These are phyloP conservation scores for Earliella scabrosa DNA, from an alignment of 1,284 basidiomycete genomes.

Conservation along the genomic window DNA sequence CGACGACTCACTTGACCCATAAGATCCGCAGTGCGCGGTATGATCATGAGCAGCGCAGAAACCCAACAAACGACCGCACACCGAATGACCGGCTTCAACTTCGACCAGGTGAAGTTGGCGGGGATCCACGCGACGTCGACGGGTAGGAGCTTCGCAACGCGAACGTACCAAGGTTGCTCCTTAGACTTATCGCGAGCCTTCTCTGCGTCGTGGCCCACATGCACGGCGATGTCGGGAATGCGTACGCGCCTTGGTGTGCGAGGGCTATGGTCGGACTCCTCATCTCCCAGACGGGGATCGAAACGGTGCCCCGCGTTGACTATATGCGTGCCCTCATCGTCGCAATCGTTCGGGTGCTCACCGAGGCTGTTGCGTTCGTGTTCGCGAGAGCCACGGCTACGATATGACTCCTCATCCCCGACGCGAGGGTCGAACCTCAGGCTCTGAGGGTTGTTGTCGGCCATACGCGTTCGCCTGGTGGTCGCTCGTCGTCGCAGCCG, in stretches of 20 bases:
- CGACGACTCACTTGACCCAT: slow-evolving; percentile 63
- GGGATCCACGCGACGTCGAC: slow-evolving; percentile 57
- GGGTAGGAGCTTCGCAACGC: slow-evolving; percentile 14
- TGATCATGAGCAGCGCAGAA: slow-evolving; percentile 64
- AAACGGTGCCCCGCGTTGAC: slow-evolving; percentile 11
- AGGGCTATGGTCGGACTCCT: slow-evolving; percentile 17
- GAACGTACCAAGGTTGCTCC: background rate
- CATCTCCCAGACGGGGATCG: slow-evolving; percentile 36
- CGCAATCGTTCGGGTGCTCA: background rate
- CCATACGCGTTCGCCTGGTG: no score
- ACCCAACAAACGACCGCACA: slow-evolving; percentile 70
- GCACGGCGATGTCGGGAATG: slow-evolving; percentile 16
- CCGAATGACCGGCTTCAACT: slow-evolving; percentile 69
- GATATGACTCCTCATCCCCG: no score
- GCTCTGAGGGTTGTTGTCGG: no score
- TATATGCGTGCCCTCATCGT: background rate
- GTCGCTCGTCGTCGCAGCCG: background rate
- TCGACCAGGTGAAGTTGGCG: slow-evolving; percentile 58
- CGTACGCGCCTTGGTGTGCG: slow-evolving; percentile 25
- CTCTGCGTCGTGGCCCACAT: background rate
- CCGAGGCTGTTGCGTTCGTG: no score
- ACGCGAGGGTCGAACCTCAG: no score
- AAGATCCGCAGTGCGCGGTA: slow-evolving; percentile 50
- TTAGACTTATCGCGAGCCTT: background rate
- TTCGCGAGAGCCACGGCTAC: no score